A percentile compares a stretch with the other conserved stretches of the same genome.
These are phyloP conservation scores for Knoxia roxburghii DNA, from an alignment of 257 asterid species.

Conservation along the genomic window DNA sequence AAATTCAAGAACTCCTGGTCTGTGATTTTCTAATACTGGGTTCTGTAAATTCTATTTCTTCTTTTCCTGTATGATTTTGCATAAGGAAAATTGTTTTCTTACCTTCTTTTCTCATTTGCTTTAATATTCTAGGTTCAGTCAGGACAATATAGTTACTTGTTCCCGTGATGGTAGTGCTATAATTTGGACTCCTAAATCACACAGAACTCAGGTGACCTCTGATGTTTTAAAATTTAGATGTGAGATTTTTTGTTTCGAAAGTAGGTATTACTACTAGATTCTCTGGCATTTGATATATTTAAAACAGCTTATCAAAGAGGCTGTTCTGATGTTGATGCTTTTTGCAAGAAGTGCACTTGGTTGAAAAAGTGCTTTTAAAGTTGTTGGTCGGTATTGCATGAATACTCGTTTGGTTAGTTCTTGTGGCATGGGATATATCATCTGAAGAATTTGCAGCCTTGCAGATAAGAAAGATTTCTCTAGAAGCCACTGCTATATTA, in stretches of 20 bases:
- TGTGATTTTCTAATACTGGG: constrained; percentile 25
- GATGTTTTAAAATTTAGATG: constrained; percentile 6
- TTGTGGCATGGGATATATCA: background rate
- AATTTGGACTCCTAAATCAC: constrained; percentile 83
- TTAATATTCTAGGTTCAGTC: constrained; percentile 60
- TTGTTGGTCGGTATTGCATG: background rate
- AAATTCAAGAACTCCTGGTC: constrained; percentile 86
- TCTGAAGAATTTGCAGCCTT: background rate
- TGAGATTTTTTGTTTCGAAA: no score
- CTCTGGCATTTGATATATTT: background rate
- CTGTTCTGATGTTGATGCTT: background rate
- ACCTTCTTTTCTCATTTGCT: constrained; percentile 10
- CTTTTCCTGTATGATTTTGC: constrained; percentile 9
- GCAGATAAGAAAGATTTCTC: background rate
- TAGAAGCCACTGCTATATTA: no score
- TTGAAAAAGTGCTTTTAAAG: background rate
- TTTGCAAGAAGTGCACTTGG: background rate
- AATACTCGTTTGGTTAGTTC: background rate
- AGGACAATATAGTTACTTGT: constrained; percentile 89
- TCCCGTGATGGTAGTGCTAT: constrained; percentile 99
- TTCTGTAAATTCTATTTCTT: constrained; percentile 10
- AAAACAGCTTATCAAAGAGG: background rate
- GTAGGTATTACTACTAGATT: no score
- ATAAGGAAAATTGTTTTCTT: background rate
- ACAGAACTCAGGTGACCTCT: constrained; percentile 75